Base-by-base conservation (phyloP, 495 filamentous ascomycete species). In the Neurospora sp. region DNA sequence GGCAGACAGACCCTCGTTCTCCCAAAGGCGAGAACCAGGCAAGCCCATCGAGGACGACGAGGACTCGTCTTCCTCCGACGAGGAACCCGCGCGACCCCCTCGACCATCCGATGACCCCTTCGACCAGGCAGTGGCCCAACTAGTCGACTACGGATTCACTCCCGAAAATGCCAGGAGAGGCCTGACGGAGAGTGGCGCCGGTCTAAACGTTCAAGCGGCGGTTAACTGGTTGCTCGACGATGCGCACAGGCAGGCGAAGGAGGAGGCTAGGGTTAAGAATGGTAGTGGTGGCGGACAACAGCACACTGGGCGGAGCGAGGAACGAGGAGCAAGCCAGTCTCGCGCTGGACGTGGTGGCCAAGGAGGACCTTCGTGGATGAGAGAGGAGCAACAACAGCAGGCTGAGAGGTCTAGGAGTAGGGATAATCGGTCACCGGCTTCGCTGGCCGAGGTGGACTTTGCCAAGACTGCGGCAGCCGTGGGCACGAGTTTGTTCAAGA, bases 71-170 rank as follows among this genome's bases (percentile, higher is more conserved):
- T 85, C 54, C 7, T 35, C 82, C 16, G 84, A 84, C 72, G 82
- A 84, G 2, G 83, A 83, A 41, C 73, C 73, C 2, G 84, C 81
- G 44, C 70, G 39, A 38, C 62, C 81, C 74, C 48, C 76, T 75
- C 40, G 78, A 14, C 74, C 73, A 39, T 77, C 74, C 73, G 83
- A 81, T 0, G 90, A 91, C 78, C 91, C 90, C 10, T 89, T 90
- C 69, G 94, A 97, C 79, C 88, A 87, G 70, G 93, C 94, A 5
- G 88, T 98, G 72, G 94, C 94, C 1, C 94, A 98, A 78, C 81
- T 99, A 23, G 90, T 98, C 11, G 95, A 98, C 76, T 98, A 98
- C 90, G 96, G 96, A 35, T 99, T 99, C 73, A 89, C 92, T 1
- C 87, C 90, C 0, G 91, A 96, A 62, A 94, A 93, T 73, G 89